Conservation (phyloP, 495 filamentous ascomycete genomes). For the Penicillium bovifimosum region DNA sequence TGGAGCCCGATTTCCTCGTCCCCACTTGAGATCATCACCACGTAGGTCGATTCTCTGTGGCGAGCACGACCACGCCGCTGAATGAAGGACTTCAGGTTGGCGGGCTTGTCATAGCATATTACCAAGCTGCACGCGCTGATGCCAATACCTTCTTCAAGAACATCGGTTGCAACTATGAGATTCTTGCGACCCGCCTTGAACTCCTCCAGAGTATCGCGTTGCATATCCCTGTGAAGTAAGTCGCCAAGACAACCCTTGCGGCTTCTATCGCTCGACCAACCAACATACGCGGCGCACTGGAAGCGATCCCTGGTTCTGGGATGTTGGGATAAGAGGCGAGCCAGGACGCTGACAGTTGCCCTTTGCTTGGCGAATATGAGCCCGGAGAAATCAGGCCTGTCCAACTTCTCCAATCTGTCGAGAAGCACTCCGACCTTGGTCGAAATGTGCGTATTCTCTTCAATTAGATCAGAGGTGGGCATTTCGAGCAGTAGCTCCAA, state of each 20-base stretch:
- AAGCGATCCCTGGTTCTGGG: conserved; percentile 53
- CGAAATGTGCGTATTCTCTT: conserved; percentile 31
- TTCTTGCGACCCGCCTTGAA: conserved; percentile 68
- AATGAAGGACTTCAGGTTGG: conserved; percentile 78
- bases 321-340: conserved; percentile 58
- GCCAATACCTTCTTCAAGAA: conserved; percentile 90
- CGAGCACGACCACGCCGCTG: conserved; percentile 84
- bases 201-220: conserved; percentile 56
- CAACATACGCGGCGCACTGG: conserved; percentile 59
- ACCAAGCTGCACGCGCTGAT: conserved; percentile 80
- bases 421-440: conserved; percentile 53
- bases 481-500: conserved; percentile 44
- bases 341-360: conserved; percentile 61
- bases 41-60: conserved; percentile 62
- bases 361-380: conserved; percentile 77
- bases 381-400: conserved; percentile 50
- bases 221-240: conserved; percentile 49
- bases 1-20: conserved; percentile 32
- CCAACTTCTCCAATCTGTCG: conserved; percentile 41
- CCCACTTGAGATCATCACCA: conserved; percentile 52
- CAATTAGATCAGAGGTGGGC: conserved; percentile 20
- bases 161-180: conserved; percentile 76
- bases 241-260: conserved; percentile 55
- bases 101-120: conserved; percentile 74
- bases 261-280: conserved; percentile 51